Conservation (phyloP, 164 flowering plant genomes). For the Macadamia tetraphylla region DNA sequence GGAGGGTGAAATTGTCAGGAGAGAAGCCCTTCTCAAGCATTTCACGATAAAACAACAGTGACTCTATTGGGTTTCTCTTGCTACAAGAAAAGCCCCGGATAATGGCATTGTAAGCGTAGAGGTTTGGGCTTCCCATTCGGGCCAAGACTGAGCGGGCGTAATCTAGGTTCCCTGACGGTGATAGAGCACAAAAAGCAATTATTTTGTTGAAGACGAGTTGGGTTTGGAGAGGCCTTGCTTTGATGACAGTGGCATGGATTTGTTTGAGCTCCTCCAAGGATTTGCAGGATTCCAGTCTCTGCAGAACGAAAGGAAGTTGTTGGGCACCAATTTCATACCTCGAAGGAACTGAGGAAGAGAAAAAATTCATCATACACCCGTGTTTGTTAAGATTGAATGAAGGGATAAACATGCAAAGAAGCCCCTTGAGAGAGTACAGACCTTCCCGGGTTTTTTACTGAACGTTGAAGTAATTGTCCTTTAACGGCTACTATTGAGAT, state of each 20-base stretch:
- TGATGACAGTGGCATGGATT: conserved; percentile 21
- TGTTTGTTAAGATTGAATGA: neutral
- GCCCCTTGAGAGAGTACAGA: neutral
- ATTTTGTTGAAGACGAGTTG: conserved; percentile 14
- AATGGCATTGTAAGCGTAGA: conserved; percentile 19
- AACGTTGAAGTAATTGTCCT: neutral
- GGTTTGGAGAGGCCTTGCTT: conserved; percentile 15
- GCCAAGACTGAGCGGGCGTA: conserved; percentile 11
- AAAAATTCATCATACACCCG: neutral
- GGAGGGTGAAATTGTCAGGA: conserved; percentile 24
- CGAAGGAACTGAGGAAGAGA: neutral
- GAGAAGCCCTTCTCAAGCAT: conserved; percentile 20
- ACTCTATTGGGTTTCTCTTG: conserved; percentile 9
- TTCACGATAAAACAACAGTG: conserved; percentile 14
- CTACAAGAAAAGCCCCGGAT: conserved; percentile 16
- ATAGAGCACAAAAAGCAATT: conserved; percentile 5
- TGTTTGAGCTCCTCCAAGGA: conserved; percentile 22
- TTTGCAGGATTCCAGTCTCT: conserved; percentile 21
- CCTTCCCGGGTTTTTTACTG: neutral
- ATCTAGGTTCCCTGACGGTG: conserved; percentile 1
- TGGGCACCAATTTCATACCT: neutral
- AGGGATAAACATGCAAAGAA: neutral
- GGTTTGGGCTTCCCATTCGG: conserved; percentile 2
- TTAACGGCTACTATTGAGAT: neutral
- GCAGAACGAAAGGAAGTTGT: conserved; percentile 7